phyloP scores from a whole-genome alignment of 1,284 basidiomycete genomes.

The Pyrrhoderma noxium region DNA sequence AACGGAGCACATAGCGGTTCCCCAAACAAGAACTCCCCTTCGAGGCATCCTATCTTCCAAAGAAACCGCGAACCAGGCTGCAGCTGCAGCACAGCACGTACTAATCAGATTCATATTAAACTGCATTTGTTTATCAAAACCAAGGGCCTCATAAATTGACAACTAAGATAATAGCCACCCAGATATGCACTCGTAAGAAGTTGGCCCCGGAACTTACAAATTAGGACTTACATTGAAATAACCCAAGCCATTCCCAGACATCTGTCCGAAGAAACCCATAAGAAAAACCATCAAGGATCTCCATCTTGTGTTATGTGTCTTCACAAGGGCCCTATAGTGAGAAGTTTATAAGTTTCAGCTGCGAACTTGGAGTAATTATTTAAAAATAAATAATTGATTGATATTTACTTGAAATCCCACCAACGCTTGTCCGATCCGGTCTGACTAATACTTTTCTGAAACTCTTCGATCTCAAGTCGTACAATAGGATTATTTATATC shows the following conservation, averaged over 20 bases:
- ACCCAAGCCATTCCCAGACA: slow-evolving; percentile 16
- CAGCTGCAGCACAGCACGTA: slow-evolving; percentile 10
- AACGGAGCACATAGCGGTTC: slow-evolving; percentile 20
- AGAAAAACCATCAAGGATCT: slow-evolving; percentile 24
- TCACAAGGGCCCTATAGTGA: slow-evolving; percentile 12
- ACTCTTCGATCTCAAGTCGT: slow-evolving; percentile 36
- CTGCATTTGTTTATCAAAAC: slow-evolving; percentile 23
- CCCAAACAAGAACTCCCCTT: slow-evolving; percentile 13
- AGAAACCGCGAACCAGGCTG: slow-evolving; percentile 12
- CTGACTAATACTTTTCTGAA: slow-evolving; percentile 34
- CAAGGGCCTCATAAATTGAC: slow-evolving; percentile 16
- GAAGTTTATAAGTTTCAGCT: neutral
- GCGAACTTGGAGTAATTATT: too few species aligned
- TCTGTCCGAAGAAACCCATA: slow-evolving; percentile 26
- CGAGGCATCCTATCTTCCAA: slow-evolving; percentile 17
- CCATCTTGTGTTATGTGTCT: slow-evolving; percentile 22
- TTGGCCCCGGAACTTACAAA: too few species aligned
- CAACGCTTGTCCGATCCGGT: slow-evolving; percentile 42
- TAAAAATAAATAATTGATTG: too few species aligned
- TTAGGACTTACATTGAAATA: slow-evolving; percentile 14
- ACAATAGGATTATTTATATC: slow-evolving; percentile 26
- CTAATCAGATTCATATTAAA: slow-evolving; percentile 33
- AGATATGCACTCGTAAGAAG: too few species aligned
- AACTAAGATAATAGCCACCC: too few species aligned
- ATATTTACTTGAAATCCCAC: slow-evolving; percentile 31